phyloP scores from a whole-genome alignment of 176 grass and related monocot species.

The Pontederia paniculata region DNA sequence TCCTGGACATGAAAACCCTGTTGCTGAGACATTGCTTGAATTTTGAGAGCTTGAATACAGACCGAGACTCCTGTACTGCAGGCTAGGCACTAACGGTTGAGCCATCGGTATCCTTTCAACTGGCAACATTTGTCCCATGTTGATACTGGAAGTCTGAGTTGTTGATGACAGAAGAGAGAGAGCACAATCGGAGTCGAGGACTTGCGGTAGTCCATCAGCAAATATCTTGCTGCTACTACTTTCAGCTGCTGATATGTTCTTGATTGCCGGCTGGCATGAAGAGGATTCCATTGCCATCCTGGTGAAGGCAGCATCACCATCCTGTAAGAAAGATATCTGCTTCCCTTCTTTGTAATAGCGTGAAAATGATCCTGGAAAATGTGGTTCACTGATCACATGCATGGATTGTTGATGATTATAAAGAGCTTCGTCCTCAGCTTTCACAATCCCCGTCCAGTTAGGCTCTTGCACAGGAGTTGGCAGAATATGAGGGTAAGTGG shows the following conservation, averaged over 20 bases:
- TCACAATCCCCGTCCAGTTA: not conserved
- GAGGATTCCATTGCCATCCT: not conserved
- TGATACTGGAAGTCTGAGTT: slow-evolving; percentile 8
- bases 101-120: slow-evolving; percentile 9
- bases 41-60: not conserved
- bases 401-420: not conserved
- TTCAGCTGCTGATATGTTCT: slow-evolving; percentile 6
- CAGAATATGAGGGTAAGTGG: not conserved
- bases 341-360: slow-evolving; percentile 15
- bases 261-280: not conserved
- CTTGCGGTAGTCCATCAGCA: slow-evolving; percentile 1
- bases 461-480: not conserved
- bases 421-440: not conserved
- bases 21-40: not conserved
- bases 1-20: not conserved
- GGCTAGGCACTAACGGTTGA: slow-evolving; percentile 15
- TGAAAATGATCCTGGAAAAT: slow-evolving; percentile 43
- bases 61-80: slow-evolving; percentile 7
- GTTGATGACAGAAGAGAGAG: slow-evolving; percentile 56
- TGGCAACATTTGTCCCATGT: slow-evolving; percentile 12
- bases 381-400: not conserved
- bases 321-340: slow-evolving; percentile 27
- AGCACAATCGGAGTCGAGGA: slow-evolving; percentile 29
- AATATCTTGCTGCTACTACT: slow-evolving; percentile 16
- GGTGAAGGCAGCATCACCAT: not conserved